Percentiles rank a stretch among this genome's conserved stretches.
These are phyloP conservation scores for Botryotinia globosa DNA, from an alignment of 2,329 filamentous ascomycete species.

Conservation along the genomic window DNA sequence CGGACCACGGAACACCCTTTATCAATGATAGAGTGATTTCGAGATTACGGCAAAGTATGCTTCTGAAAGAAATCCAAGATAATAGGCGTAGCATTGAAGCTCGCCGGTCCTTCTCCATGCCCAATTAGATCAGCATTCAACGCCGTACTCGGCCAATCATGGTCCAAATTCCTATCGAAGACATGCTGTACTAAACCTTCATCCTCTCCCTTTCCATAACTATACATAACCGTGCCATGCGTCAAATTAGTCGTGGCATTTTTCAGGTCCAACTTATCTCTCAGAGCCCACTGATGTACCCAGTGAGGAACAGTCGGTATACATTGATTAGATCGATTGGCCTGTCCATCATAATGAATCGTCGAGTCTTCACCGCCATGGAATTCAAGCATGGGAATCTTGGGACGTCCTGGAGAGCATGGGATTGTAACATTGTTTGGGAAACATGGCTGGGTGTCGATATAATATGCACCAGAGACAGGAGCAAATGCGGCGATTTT, in stretches of 20 bases:
- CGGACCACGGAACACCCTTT: not conserved
- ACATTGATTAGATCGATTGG: slow-evolving; percentile 42
- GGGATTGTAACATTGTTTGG: slow-evolving; percentile 40
- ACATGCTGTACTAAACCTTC: slow-evolving; percentile 22
- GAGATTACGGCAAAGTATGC: not conserved
- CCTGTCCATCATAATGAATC: slow-evolving; percentile 46
- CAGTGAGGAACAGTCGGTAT: slow-evolving; percentile 44
- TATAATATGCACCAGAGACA: slow-evolving; percentile 46
- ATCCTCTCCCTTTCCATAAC: slow-evolving; percentile 17
- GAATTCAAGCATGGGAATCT: slow-evolving; percentile 49
- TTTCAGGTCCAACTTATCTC: slow-evolving; percentile 16
- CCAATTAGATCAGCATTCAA: slow-evolving; percentile 21
- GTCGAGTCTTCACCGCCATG: slow-evolving; percentile 49
- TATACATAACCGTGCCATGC: slow-evolving; percentile 17
- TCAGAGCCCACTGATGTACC: slow-evolving; percentile 21
- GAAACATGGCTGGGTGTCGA: slow-evolving; percentile 36
- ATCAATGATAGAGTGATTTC: not conserved
- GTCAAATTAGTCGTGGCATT: slow-evolving; percentile 18
- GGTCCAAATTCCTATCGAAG: slow-evolving; percentile 18
- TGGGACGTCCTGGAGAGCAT: slow-evolving; percentile 40
- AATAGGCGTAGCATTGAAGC: slow-evolving; percentile 22
- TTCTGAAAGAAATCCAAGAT: slow-evolving; percentile 23
- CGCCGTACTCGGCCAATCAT: slow-evolving; percentile 25
- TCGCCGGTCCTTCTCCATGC: slow-evolving; percentile 3
- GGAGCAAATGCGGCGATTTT: slow-evolving; percentile 48